Base-by-base conservation (phyloP, 2,329 filamentous ascomycete species). In the Aspergillus neoniger region DNA sequence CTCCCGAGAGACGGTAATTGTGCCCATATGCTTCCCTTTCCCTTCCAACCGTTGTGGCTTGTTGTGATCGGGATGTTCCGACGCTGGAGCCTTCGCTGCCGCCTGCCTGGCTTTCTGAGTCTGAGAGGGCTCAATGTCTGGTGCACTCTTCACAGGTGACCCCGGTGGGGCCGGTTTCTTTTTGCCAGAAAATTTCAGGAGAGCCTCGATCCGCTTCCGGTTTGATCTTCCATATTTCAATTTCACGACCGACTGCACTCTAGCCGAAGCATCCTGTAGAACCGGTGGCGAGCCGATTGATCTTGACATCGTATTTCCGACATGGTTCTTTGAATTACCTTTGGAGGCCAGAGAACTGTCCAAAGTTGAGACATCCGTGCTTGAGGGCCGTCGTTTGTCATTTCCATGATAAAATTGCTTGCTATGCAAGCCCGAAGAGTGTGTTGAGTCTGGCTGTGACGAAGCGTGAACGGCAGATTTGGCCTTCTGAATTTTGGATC, bases 151-250 rank as follows among this genome's bases (percentile, higher is more conserved):
- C 12, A 57, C 53, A 17, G 70, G 66, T 19, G 68, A 69, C 58
- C 65, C 66, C n/a, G 69, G 64, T 12, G 63, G 64, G 44, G 66
- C 61, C 4, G 61, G 28, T 67, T 72, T 78, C 54, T 65, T 72
- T 66, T 78, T 79, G 43, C 72, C 72, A 23, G 74, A 74, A 52
- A 81, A 78, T 65, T 77, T 80, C 19, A 81, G 72, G 17, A 81
- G 70, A 32, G 70, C 77, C 60, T 81, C 78, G 32, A 85, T 77
- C n/a, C 79, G 77, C 57, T 78, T 79, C 44, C 74, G 73, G 66
- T 82, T 81, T 43, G 77, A 70, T 66, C 80, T 83, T 15, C 81
- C 80, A 66, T 84, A 85, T 61, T 79, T 83, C 43, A 85, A 69
- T 63, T 76, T 82, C 25, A 84, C 79, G 48, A 84, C 72, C 38